These are phyloP conservation scores for Candida alai DNA, from an alignment of 805 yeast species.

Conservation along the genomic window DNA sequence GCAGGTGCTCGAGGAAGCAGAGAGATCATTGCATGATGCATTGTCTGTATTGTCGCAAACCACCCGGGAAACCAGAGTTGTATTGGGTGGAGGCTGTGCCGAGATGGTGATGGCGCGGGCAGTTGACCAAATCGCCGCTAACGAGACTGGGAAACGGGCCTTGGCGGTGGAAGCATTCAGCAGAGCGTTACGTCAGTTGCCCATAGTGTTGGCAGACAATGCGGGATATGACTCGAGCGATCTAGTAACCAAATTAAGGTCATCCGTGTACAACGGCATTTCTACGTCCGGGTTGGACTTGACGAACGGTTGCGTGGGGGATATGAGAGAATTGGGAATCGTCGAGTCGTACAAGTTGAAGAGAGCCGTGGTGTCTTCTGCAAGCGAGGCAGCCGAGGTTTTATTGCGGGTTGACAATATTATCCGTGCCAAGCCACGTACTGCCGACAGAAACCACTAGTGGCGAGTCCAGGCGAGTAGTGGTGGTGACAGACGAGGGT, in stretches of 20 bases:
- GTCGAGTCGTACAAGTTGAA: constrained; percentile 92
- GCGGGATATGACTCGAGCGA: constrained; percentile 97
- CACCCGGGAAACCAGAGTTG: constrained; percentile 86
- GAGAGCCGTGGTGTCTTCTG: constrained; percentile 88
- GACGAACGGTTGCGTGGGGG: constrained; percentile 79
- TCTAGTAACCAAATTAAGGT: constrained; percentile 81
- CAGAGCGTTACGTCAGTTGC: constrained; percentile 88
- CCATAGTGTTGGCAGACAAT: constrained; percentile 92
- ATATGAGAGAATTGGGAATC: constrained; percentile 90
- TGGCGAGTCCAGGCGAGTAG: too few relatives aligned
- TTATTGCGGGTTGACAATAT: constrained; percentile 94
- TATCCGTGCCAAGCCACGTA: constrained; percentile 94
- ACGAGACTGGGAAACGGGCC: constrained; percentile 88
- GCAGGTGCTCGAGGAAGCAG: constrained; percentile 46
- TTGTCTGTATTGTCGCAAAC: constrained; percentile 93
- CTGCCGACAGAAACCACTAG: constrained; percentile 75
- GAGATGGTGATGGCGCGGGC: constrained; percentile 93
- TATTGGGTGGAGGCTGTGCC: constrained; percentile 92
- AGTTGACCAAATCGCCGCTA: constrained; percentile 88
- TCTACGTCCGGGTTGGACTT: constrained; percentile 89
- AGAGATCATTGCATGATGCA: constrained; percentile 80
- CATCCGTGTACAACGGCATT: constrained; percentile 89
- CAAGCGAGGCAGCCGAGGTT: constrained; percentile 98
- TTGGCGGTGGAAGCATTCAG: constrained; percentile 95
- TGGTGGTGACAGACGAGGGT: too few relatives aligned